Evolutionary conservation across 768 basidiomycete genomes (phyloP).

Genomic region (Suillus subluteus): DNA sequence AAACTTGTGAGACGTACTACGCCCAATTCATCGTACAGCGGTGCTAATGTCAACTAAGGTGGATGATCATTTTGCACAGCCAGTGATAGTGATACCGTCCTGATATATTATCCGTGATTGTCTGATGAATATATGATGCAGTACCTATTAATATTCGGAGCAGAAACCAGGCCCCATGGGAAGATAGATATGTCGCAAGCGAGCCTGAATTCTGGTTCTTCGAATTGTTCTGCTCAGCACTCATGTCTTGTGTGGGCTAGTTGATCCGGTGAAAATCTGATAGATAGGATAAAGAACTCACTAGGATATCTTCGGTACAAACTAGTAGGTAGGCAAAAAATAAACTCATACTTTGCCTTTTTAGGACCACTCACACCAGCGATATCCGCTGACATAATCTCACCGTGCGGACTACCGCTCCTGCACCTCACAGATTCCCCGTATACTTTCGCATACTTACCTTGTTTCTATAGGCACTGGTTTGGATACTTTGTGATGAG

Average conservation of each 20-base stretch:
- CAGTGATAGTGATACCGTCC: neutral
- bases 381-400: slow-evolving; percentile 1
- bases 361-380: neutral
- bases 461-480: neutral
- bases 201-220: neutral
- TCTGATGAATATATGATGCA: neutral
- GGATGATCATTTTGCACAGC: neutral
- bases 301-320: no score
- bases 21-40: neutral
- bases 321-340: no score
- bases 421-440: no score
- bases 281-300: no score
- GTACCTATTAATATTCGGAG: neutral
- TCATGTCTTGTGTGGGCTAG: neutral
- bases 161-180: neutral
- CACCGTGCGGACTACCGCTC: neutral
- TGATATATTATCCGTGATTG: neutral
- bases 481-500: neutral
- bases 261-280: neutral
- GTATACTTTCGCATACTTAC: neutral
- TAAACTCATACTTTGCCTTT: neutral
- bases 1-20: neutral
- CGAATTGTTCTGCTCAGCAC: neutral
- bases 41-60: neutral
- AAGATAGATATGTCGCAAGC: no score